These are phyloP conservation scores for Colletotrichum sp. DNA, from an alignment of 2,329 filamentous ascomycete species.

Conservation along the genomic window DNA sequence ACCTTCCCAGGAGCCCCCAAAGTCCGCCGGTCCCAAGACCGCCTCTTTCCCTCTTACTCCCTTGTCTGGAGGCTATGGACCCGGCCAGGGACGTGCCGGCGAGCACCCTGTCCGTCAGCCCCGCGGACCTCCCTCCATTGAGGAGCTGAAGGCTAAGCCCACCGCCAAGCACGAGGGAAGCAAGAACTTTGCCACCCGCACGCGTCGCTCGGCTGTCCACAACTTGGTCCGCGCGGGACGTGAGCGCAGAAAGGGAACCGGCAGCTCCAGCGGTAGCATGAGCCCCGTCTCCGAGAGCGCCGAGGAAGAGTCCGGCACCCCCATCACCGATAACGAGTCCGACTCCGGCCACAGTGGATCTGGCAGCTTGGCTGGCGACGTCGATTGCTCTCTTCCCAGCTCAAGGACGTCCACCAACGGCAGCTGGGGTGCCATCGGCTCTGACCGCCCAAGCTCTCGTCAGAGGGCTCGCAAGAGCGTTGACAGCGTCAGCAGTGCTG, in stretches of 20 bases:
- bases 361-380: conserved; percentile 79
- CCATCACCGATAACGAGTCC: conserved; percentile 76
- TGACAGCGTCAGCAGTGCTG: conserved; percentile 70
- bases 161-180: conserved; percentile 94
- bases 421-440: conserved; percentile 81
- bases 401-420: conserved; percentile 78
- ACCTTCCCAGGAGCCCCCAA: conserved; percentile 50
- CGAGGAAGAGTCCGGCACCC: conserved; percentile 66
- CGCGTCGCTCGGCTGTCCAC: conserved; percentile 88
- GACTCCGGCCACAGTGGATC: conserved; percentile 76
- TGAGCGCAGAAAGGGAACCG: conserved; percentile 80
- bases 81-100: conserved; percentile 89
- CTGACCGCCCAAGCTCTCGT: conserved; percentile 77
- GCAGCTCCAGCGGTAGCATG: conserved; percentile 76
- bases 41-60: conserved; percentile 82
- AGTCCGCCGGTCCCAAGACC: conserved; percentile 76
- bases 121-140: conserved; percentile 86
- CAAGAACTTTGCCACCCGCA: conserved; percentile 95
- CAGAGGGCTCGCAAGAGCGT: conserved; percentile 68
- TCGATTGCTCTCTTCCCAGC: conserved; percentile 71
- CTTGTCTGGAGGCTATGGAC: conserved; percentile 84
- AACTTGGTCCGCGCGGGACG: conserved; percentile 90
- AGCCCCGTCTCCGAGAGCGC: conserved; percentile 87
- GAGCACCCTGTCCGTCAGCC: conserved; percentile 95
- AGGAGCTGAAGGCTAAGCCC: conserved; percentile 88